Evolutionary conservation across 225 moss, liverwort and hornwort species (phyloP).

Genomic region (Marchantia paleacea): DNA sequence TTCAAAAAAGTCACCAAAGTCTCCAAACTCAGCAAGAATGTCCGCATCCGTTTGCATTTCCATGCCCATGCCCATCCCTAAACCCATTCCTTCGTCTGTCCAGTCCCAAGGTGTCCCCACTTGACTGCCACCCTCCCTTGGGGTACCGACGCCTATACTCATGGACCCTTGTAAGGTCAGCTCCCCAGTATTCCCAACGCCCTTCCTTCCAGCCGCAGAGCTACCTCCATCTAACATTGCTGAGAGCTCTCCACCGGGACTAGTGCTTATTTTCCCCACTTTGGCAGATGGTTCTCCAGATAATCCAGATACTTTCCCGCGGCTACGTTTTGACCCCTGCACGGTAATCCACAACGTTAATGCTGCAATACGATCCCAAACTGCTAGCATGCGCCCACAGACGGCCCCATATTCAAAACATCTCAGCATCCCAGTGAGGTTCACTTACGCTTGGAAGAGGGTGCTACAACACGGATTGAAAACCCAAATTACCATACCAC

Average conservation of each 20-base stretch:
- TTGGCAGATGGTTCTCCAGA: constrained; percentile 66
- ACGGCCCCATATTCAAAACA: not conserved
- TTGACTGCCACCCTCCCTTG: constrained; percentile 70
- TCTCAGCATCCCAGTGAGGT: not conserved
- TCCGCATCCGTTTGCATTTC: constrained; percentile 98
- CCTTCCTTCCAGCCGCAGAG: constrained; percentile 52
- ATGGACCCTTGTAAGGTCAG: constrained; percentile 64
- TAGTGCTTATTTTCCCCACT: constrained; percentile 66
- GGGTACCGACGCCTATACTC: constrained; percentile 62
- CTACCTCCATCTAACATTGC: constrained; percentile 61
- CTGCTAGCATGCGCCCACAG: not conserved
- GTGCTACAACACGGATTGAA: no score
- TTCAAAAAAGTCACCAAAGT: constrained; percentile 97
- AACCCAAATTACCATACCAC: no score
- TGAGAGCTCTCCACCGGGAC: constrained; percentile 68
- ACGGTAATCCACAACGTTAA: constrained; percentile 14
- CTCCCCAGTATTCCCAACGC: constrained; percentile 55
- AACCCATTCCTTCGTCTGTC: constrained; percentile 81
- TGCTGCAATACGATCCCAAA: no score
- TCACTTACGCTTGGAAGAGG: not conserved
- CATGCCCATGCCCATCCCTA: constrained; percentile 73
- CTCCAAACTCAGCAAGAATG: constrained; percentile 96
- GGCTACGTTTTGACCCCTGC: constrained; percentile 87
- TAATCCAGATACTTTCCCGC: constrained; percentile 46
- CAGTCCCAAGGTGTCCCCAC: constrained; percentile 90